A percentile compares a stretch with the other conserved stretches of the same genome.
phyloP scores from a whole-genome alignment of 225 moss, liverwort and hornwort genomes.

The Marchantia paleacea region DNA sequence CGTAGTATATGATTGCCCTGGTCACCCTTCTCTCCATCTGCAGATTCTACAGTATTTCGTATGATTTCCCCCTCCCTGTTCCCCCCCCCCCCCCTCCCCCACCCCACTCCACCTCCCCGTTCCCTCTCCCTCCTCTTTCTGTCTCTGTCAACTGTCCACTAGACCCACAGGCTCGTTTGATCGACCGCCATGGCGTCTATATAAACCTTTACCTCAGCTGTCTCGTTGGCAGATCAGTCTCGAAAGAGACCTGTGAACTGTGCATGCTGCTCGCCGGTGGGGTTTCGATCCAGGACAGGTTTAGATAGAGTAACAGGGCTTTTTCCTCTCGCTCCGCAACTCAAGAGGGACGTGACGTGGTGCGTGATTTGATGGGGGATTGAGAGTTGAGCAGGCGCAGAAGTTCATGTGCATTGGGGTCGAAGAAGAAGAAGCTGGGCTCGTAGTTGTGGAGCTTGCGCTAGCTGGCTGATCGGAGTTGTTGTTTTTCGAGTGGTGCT shows the following conservation, averaged over 20 bases:
- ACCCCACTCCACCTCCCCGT: not conserved
- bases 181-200: not conserved
- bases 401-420: too few relatives aligned
- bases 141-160: not conserved
- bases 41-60: conserved; percentile 5
- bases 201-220: not conserved
- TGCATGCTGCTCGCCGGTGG: not conserved
- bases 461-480: not conserved
- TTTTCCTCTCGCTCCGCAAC: not conserved
- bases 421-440: too few relatives aligned
- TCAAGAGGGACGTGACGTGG: not conserved
- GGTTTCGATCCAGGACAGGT: not conserved
- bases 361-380: not conserved
- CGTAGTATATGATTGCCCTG: conserved; percentile 10
- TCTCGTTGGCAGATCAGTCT: not conserved
- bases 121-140: not conserved
- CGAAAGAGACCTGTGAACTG: not conserved
- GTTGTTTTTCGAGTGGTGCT: not conserved
- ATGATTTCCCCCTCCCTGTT: not conserved
- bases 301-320: not conserved
- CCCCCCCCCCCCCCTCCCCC: not conserved
- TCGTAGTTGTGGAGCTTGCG: not conserved
- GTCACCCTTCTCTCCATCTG: not conserved
- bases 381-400: too few relatives aligned
- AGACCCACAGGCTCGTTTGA: not conserved